phyloP scores from a whole-genome alignment of 768 basidiomycete species.

The Podaxis sp. region DNA sequence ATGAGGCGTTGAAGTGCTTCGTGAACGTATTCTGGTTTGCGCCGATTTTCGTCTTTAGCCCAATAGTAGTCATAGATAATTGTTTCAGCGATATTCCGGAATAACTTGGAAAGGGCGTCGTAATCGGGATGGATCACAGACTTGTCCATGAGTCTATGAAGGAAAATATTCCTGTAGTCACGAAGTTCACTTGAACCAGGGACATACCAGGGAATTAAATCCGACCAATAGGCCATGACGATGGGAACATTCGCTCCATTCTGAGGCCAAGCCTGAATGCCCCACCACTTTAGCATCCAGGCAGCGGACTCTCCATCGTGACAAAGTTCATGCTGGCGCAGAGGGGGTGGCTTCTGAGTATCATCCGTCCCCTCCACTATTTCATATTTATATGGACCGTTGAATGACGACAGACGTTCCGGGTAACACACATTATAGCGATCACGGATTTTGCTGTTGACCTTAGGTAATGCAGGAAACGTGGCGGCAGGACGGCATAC shows the following conservation, averaged over 20 bases:
- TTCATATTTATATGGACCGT: neutral
- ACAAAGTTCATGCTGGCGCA: conserved; percentile 5
- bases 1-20: conserved; percentile 14
- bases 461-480: neutral
- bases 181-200: too few species aligned
- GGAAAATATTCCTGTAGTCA: neutral
- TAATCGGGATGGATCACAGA: conserved; percentile 7
- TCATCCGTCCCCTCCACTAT: too few species aligned
- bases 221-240: neutral
- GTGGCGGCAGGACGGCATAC: rapidly evolving
- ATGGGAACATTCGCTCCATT: neutral
- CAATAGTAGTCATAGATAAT: conserved; percentile 1
- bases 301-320: conserved; percentile 12
- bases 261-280: neutral
- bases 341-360: neutral
- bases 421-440: neutral
- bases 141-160: neutral
- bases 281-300: conserved; percentile 11
- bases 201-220: too few species aligned
- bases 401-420: neutral
- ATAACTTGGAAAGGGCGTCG: neutral
- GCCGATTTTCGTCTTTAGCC: conserved; percentile 2
- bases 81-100: neutral
- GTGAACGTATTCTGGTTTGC: conserved; percentile 10
- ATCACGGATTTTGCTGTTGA: neutral